Evolutionary conservation across 2,329 filamentous ascomycete species (phyloP).

Genomic region (Ceratocystis lukuohia): DNA sequence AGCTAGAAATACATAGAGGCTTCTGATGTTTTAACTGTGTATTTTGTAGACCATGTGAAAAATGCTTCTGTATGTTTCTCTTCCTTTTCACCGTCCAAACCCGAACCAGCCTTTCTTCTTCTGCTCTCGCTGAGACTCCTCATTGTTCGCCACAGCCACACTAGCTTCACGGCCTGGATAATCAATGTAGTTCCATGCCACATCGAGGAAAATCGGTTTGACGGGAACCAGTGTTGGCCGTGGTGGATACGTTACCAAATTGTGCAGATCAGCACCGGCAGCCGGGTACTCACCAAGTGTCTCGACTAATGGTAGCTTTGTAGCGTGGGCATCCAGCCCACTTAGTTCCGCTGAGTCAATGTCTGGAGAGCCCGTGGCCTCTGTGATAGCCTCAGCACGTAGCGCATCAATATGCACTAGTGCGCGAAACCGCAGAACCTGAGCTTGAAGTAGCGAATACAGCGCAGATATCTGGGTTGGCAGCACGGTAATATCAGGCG

Average conservation of each 20-base stretch:
- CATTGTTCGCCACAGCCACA: slow-evolving; percentile 23
- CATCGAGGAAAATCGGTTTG: slow-evolving; percentile 90
- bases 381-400: slow-evolving; percentile 33
- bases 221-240: slow-evolving; percentile 71
- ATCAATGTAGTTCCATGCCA: slow-evolving; percentile 94
- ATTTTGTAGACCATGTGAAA: neutral
- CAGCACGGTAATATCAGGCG: slow-evolving; percentile 54
- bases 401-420: slow-evolving; percentile 70
- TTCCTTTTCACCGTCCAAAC: slow-evolving; percentile 39
- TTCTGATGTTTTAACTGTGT: neutral
- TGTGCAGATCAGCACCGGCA: slow-evolving; percentile 53
- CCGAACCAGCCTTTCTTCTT: slow-evolving; percentile 67
- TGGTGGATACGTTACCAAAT: slow-evolving; percentile 73
- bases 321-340: neutral
- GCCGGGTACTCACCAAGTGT: slow-evolving; percentile 61
- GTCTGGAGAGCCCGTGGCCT: slow-evolving; percentile 23
- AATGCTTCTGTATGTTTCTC: neutral
- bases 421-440: slow-evolving; percentile 70
- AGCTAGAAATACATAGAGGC: neutral
- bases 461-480: slow-evolving; percentile 45
- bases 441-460: slow-evolving; percentile 47
- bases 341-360: too few relatives aligned
- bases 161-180: slow-evolving; percentile 53
- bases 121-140: slow-evolving; percentile 31
- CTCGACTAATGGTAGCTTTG: slow-evolving; percentile 50